Evolutionary conservation across 176 grass and related monocot genomes (phyloP), one percentile per base, ranked within the genome.

Genomic region (Puya raimondii): DNA sequence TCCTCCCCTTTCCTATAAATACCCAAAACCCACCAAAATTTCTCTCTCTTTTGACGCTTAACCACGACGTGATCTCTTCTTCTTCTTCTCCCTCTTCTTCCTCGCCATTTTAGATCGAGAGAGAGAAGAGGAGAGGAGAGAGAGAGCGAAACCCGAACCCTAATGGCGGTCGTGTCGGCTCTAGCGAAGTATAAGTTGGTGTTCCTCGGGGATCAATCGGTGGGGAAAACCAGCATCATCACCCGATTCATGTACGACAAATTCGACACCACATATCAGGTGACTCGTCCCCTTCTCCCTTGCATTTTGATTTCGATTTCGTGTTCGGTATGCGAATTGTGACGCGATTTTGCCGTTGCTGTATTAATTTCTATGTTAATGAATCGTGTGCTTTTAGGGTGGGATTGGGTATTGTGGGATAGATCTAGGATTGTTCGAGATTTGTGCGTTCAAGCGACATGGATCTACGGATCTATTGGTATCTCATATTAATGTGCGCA

Each of bases 211-310:
- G 84, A 95, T 85, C 87, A 95, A 72, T 67, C 81, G 13, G 91
- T 87, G 16, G 91, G 87, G 58, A 95, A 95, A 77, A 87, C 91
- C 53, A 78, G 84, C 81, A 87, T 90, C 72, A 80, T 95, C 64
- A 95, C 91, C 78, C 87, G 91, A 67, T 95, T 95, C 81, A 95
- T 95, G 91, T 90, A 85, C 71, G 91, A 95, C 77, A 95, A 90
- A 82, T 95, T 95, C 73, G 91, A 95, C 69, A 72, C 68, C 48
- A 76, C 91, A 42, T 95, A 90, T 70, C 91, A 95, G 87, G 86
- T 94, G 49, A 63, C 63, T 74, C 48, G 4, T 7, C 61, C 22
- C 6, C 29, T 50, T 70, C 17, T 50, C 15, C 15, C 8, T 53
- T 65, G 1, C 23, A 25, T 61, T 61, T 53, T 13, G 64, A 12